Evolutionary conservation across 345 rosid genomes (phyloP).

Genomic region (Trapa incisa): DNA sequence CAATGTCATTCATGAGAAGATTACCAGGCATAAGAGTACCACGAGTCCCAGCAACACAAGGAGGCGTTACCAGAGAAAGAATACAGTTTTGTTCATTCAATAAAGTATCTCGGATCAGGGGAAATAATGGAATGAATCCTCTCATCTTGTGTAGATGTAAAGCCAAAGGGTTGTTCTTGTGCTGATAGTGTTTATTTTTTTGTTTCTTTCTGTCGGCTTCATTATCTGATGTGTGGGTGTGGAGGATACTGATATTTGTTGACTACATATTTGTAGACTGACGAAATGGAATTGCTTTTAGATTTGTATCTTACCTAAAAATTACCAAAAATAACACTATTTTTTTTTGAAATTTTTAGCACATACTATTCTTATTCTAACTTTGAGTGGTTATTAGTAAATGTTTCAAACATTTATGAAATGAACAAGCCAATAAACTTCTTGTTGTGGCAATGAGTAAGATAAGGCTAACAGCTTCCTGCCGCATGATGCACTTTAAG

Average conservation of each 20-base stretch:
- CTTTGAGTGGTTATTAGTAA: too few relatives aligned
- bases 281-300: constrained; percentile 1
- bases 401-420: too few relatives aligned
- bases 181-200: not conserved
- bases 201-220: not conserved
- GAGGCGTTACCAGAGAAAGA: too few relatives aligned
- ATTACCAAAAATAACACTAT: too few relatives aligned
- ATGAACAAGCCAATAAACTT: too few relatives aligned
- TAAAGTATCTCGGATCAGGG: not conserved
- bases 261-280: not conserved
- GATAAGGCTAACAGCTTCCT: too few relatives aligned
- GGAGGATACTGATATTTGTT: not conserved
- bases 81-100: not conserved
- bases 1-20: not conserved
- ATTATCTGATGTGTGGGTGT: not conserved
- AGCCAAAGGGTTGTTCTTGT: not conserved
- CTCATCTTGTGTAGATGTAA: not conserved
- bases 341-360: too few relatives aligned
- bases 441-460: too few relatives aligned
- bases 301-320: too few relatives aligned
- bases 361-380: too few relatives aligned
- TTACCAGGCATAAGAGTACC: not conserved
- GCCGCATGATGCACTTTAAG: too few relatives aligned
- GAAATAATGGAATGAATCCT: too few relatives aligned
- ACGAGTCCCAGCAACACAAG: not conserved